Conservation (phyloP, 768 basidiomycete genomes). For the Xanthoconium purpureum region DNA sequence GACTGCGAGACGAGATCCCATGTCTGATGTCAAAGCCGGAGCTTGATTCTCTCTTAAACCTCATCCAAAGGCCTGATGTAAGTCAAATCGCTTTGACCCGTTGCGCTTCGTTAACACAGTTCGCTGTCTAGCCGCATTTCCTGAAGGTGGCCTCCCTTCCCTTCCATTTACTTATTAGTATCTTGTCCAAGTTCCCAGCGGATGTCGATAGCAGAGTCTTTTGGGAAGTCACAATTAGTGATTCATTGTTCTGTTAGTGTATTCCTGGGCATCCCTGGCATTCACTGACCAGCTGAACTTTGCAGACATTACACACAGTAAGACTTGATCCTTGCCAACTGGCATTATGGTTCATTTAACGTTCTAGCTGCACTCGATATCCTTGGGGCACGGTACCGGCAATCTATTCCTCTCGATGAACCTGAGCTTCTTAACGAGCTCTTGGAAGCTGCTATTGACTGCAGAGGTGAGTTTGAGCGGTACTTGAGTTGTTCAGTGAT, state of each 20-base stretch:
- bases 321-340: background rate
- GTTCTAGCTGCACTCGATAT: constrained; percentile 51
- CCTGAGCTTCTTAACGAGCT: constrained; percentile 44
- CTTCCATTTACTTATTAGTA: constrained; percentile 72
- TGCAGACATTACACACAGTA: constrained; percentile 38
- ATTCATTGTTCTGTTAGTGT: constrained; percentile 62
- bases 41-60: constrained; percentile 59
- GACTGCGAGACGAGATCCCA: constrained; percentile 55
- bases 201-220: constrained; percentile 76
- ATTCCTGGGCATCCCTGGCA: background rate
- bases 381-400: constrained; percentile 49
- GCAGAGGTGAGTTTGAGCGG: constrained; percentile 54
- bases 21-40: constrained; percentile 67
- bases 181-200: constrained; percentile 74
- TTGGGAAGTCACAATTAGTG: constrained; percentile 61
- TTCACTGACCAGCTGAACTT: constrained; percentile 5
- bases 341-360: constrained; percentile 23
- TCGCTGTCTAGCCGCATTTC: constrained; percentile 65
- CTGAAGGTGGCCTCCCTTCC: constrained; percentile 81
- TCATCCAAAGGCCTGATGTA: constrained; percentile 78
- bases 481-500: constrained; percentile 15
- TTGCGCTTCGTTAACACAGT: constrained; percentile 11
- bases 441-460: constrained; percentile 46
- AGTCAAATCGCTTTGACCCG: constrained; percentile 24
- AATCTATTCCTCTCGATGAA: constrained; percentile 33